Percentiles rank a stretch among this genome's conserved stretches.
Evolutionary conservation across 192 early-diverging fungal genomes (phyloP).

Genomic region (Backusella macrospora): DNA sequence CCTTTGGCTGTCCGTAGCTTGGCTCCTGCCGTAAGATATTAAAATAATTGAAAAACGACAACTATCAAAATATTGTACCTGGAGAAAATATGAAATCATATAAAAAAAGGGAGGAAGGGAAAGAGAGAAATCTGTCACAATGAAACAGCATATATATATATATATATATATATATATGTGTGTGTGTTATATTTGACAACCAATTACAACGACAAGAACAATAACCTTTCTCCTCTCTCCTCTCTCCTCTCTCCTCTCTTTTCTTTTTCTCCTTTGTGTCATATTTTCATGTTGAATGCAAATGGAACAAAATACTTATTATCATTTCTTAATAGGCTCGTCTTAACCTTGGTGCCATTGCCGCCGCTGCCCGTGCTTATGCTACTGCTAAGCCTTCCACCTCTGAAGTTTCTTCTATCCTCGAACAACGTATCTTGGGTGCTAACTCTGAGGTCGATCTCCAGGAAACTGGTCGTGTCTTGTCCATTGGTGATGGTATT

Average conservation of each 20-base stretch:
- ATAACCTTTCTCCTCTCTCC: neutral
- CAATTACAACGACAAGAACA: neutral
- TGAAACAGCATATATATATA: neutral
- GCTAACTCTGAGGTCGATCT: slow-evolving; percentile 82
- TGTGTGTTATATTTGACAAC: neutral
- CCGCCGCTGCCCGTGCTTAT: slow-evolving; percentile 53
- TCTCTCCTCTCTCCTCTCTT: neutral
- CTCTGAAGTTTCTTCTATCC: too few species aligned
- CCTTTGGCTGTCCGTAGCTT: slow-evolving; percentile 50
- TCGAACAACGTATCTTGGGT: slow-evolving; percentile 96
- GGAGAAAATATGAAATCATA: too few species aligned
- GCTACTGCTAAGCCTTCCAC: slow-evolving; percentile 63
- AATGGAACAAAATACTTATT: too few species aligned
- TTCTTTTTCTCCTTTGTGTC: neutral
- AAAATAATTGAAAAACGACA: neutral
- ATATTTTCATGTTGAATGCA: too few species aligned
- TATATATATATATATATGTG: too few species aligned
- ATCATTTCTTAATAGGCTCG: too few species aligned
- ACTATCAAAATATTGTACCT: neutral
- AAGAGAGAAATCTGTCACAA: neutral
- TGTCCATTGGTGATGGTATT: too few species aligned
- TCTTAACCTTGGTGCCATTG: slow-evolving; percentile 56
- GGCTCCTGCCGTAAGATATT: slow-evolving; percentile 48
- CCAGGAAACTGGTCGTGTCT: too few species aligned
- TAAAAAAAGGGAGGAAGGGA: too few species aligned